Evolutionary conservation across 1,139 yeast genomes (phyloP), one percentile per base, ranked within the genome.

Genomic region (Pichia sp.): DNA sequence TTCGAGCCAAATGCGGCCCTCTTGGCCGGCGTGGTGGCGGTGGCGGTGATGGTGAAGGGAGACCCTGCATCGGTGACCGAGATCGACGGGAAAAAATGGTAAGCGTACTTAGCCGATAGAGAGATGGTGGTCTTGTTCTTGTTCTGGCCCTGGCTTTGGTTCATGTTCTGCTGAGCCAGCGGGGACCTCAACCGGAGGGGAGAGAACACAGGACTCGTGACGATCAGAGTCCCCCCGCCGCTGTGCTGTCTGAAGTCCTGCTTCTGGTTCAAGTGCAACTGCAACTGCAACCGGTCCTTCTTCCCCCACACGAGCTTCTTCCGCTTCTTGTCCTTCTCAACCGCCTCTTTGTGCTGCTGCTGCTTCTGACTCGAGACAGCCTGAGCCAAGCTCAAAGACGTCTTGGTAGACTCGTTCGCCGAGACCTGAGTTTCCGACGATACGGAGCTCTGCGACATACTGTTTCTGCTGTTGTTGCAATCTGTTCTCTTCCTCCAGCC

Each of bases 281-380:
- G 44, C 30, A 50, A 34, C 10, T 53, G 56, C 19, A 53, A 16
- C 8, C 40, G 49, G 5, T 53, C 53, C 42, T 50, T 46, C 29
- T 47, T 30, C 13, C 51, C 30, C 56, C 56, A 54, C 5, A 47
- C 41, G 3, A 54, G 49, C 38, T 51, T 54, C 15, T 54, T 54
- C 31, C 48, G 50, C 32, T 45, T 51, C 1, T 8, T 19, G 29
- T n/a, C 19, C 16, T 38, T 47, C 6, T 29, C 36, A 8, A 44
- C 34, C 6, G 11, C 16, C 44, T 19, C 26, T 8, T 41, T 16
- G 26, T 13, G 44, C 26, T 41, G 26, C 13, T 41, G 44, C 13
- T 41, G 44, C 8, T 19, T 41, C 8, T 41, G 26, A 15, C 19
- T 41, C 26, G 30, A 6, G 13, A 15, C 23, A 4, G 26, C 15